phyloP scores from a whole-genome alignment of 1,139 yeast species.

The Hyphopichia pseudoburtonii region DNA sequence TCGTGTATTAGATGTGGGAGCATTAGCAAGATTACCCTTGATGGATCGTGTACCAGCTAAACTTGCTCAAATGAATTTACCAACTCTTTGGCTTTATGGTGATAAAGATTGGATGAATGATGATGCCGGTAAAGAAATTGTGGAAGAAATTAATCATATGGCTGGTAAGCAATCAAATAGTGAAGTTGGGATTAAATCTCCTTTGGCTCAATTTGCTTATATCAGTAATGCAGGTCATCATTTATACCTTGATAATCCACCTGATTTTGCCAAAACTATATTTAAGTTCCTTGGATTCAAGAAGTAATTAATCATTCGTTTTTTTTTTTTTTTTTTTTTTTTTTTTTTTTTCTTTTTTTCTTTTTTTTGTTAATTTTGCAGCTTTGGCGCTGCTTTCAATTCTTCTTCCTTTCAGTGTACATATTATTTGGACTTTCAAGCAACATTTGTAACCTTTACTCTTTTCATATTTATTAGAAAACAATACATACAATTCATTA shows the following conservation, averaged over 20 bases:
- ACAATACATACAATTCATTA: too few species aligned
- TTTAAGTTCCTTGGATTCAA: constrained; percentile 36
- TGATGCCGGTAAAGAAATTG: constrained; percentile 42
- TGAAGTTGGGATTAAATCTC: too few species aligned
- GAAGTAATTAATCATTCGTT: neutral
- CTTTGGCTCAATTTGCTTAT: constrained; percentile 38
- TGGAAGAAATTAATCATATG: constrained; percentile 37
- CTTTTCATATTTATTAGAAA: too few species aligned
- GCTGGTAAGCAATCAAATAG: constrained; percentile 15
- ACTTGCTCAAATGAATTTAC: constrained; percentile 37
- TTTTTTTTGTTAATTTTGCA: neutral
- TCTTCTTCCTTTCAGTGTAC: too few species aligned
- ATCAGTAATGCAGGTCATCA: constrained; percentile 73
- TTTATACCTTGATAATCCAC: constrained; percentile 71
- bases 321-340: neutral
- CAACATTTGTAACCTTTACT: too few species aligned
- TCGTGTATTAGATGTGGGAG: constrained; percentile 39
- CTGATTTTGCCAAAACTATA: constrained; percentile 32
- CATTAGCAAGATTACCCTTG: constrained; percentile 43
- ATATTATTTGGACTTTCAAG: too few species aligned
- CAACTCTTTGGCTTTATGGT: constrained; percentile 48
- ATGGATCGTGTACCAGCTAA: constrained; percentile 43
- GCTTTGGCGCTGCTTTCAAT: too few species aligned
- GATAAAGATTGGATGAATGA: constrained; percentile 50
- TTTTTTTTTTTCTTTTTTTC: neutral